These are phyloP conservation scores for Trichopus zeylanicus DNA, from an alignment of 116 monocot species.

Conservation along the genomic window DNA sequence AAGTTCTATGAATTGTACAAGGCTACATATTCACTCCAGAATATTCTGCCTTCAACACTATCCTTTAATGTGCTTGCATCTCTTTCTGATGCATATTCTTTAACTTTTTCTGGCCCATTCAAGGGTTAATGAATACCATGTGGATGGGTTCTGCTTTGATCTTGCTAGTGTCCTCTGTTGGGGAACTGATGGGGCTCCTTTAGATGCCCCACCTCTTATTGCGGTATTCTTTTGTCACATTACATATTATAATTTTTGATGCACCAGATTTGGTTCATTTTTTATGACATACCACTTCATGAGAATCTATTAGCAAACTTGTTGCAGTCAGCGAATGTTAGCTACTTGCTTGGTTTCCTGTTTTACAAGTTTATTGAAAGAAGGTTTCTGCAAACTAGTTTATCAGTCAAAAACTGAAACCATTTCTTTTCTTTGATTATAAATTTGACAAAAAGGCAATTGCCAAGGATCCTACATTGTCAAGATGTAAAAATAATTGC, in stretches of 20 bases:
- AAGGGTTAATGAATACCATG: constrained; percentile 92
- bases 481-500: constrained; percentile 96
- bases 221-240: constrained; percentile 35
- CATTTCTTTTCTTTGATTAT: constrained; percentile 4
- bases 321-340: no score
- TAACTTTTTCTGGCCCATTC: background rate
- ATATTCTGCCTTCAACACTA: no score
- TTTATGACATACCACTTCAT: no score
- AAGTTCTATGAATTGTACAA: no score
- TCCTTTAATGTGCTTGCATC: background rate
- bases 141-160: constrained; percentile 98
- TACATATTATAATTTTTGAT: no score
- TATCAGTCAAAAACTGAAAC: background rate
- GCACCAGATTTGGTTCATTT: no score
- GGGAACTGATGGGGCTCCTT: constrained; percentile 69
- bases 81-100: background rate
- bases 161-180: constrained; percentile 95
- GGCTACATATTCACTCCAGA: background rate
- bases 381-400: no score
- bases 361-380: background rate
- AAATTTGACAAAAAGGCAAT: constrained; percentile 51
- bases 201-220: constrained; percentile 72
- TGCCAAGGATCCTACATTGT: constrained; percentile 78
- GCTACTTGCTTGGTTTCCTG: background rate
- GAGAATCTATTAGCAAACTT: no score